These are phyloP conservation scores for Hypsizygus ulmarius DNA, from an alignment of 1,284 basidiomycete genomes.

Conservation along the genomic window DNA sequence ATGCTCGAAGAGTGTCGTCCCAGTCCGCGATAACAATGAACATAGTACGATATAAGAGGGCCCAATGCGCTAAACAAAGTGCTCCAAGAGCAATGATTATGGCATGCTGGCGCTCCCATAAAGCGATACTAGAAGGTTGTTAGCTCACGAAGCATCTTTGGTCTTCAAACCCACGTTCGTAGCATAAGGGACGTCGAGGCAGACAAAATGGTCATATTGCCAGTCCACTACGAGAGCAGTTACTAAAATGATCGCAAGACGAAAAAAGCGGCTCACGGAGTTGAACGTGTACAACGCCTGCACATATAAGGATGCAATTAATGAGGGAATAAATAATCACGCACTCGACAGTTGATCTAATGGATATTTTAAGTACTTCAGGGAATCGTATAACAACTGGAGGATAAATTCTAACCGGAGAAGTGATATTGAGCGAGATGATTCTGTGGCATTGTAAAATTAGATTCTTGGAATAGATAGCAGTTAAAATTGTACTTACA, in stretches of 20 bases:
- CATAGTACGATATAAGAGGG: slow-evolving; percentile 64
- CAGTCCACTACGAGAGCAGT: slow-evolving; percentile 48
- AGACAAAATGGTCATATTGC: slow-evolving; percentile 62
- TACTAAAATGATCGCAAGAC: neutral
- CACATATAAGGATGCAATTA: slow-evolving; percentile 1
- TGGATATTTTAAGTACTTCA: slow-evolving; percentile 2
- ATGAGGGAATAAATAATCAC: slow-evolving; percentile 21
- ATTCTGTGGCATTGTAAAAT: slow-evolving; percentile 38
- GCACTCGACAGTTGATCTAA: slow-evolving; percentile 62
- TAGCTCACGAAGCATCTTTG: neutral
- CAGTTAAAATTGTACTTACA: slow-evolving; percentile 40
- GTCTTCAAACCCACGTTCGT: slow-evolving; percentile 49
- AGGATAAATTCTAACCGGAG: slow-evolving; percentile 34
- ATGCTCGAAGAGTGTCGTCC: slow-evolving; percentile 37
- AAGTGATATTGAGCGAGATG: slow-evolving; percentile 51
- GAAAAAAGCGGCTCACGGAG: slow-evolving; percentile 41
- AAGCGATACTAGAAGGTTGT: slow-evolving; percentile 48
- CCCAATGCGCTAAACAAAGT: slow-evolving; percentile 63
- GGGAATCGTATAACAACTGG: neutral
- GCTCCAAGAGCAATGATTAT: slow-evolving; percentile 49
- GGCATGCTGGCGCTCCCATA: slow-evolving; percentile 60
- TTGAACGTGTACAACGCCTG: slow-evolving; percentile 67
- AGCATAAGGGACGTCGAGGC: slow-evolving; percentile 70
- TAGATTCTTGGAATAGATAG: neutral
- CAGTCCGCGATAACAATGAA: slow-evolving; percentile 60